Evolutionary conservation across 2,329 filamentous ascomycete species (phyloP).

Genomic region (Sporothrix brasiliensis): DNA sequence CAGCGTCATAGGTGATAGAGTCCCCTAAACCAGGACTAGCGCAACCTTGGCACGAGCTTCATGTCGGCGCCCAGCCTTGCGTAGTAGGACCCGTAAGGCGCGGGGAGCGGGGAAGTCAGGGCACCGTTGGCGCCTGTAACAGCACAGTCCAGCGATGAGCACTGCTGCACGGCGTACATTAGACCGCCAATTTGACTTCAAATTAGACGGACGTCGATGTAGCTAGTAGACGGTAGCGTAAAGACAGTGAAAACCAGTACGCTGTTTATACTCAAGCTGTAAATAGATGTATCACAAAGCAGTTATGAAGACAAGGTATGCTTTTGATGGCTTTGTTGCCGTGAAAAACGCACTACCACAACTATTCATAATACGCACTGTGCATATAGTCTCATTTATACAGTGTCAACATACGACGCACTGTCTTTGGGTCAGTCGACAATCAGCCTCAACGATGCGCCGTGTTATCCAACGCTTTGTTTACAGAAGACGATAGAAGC

Average conservation of each 20-base stretch:
- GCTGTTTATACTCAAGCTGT: not conserved
- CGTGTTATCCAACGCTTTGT: not conserved
- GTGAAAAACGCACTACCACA: too few relatives aligned
- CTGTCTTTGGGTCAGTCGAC: not conserved
- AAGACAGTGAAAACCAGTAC: not conserved
- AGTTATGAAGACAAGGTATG: not conserved
- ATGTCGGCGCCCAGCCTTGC: not conserved
- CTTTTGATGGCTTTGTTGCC: not conserved
- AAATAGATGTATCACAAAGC: not conserved
- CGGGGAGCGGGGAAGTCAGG: constrained; percentile 17
- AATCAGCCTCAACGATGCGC: not conserved
- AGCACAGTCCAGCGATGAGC: not conserved
- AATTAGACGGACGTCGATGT: too few relatives aligned
- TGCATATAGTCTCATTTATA: not conserved
- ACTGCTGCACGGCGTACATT: not conserved
- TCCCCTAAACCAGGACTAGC: constrained; percentile 17
- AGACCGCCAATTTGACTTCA: not conserved
- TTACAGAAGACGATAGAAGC: not conserved
- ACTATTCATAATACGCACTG: not conserved
- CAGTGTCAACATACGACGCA: not conserved
- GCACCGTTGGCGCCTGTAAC: not conserved
- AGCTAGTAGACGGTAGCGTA: too few relatives aligned
- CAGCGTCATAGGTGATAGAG: constrained; percentile 22
- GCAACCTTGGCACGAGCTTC: not conserved
- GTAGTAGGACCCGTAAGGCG: not conserved